Base-by-base conservation (phyloP, 371 early-diverging fungal genomes). In the Mucor irregularis region DNA sequence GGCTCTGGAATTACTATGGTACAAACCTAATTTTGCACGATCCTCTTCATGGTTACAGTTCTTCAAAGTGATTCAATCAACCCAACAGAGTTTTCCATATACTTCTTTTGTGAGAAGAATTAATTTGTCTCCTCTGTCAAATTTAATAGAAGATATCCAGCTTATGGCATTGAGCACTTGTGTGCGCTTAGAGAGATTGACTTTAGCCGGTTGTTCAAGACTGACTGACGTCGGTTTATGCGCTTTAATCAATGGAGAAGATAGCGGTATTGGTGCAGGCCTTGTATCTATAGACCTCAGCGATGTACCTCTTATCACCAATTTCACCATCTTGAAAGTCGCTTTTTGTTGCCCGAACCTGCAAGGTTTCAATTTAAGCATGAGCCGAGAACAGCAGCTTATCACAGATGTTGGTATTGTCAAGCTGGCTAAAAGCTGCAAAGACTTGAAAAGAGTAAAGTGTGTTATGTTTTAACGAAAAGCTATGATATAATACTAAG, bases 61-160 rank as follows among this genome's bases (percentile, higher is more conserved):
- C 17, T 71, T 71, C 38, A 45, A 53, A 9, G 60, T 65, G 5
- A 44, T 77, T 28, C 59, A 52, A 57, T 53, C 48, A 43, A 34
- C 43, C 6, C 53, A 45, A 28, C 33, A 40, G 24, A 47, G 34
- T 1, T 81, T 79, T 46, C 81, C 80, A 6, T 86, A 86, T 53
- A 54, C 78, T 9, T 57, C 67, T 2, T 82, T 81, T 53, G 74
- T 86, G 42, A 81, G 84, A 8, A 78, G 84, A 7, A 79, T 86
- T 56, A 86, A 83, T 51, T 63, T 86, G 30, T 74, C 82, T 8
- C 64, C 73, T 24, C 59, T 84, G 10, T 56, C 78, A 0, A 61
- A 51, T 2, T 58, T 73, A 25, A 54, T 86, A 17, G 58, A 69
- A 2, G 84, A 86, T 49, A 29, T 52, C 2, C 62, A 72, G 19